Evolutionary conservation across 495 filamentous ascomycete genomes (phyloP).

Genomic region (Aspergillus mulundensis): DNA sequence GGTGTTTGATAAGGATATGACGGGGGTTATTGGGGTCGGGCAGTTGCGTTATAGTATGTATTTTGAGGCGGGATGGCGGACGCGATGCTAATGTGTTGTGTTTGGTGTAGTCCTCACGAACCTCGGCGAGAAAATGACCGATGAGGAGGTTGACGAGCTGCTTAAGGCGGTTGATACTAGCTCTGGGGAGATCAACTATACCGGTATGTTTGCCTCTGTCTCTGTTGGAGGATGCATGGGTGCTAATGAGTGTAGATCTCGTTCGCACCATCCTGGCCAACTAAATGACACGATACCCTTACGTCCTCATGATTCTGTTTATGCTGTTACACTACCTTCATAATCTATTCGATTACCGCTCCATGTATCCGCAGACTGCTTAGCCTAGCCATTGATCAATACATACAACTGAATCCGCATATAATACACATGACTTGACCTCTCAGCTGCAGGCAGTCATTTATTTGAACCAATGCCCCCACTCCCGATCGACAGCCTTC

Average conservation of each 20-base stretch:
- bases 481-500: constrained; percentile 27
- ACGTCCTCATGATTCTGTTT: constrained; percentile 16
- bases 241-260: constrained; percentile 56
- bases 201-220: constrained; percentile 51
- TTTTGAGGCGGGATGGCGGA: too few relatives aligned
- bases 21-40: constrained; percentile 93
- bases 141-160: constrained; percentile 97
- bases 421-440: background rate
- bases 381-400: background rate
- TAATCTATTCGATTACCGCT: constrained; percentile 6
- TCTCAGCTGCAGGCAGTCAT: background rate
- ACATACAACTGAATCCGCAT: background rate
- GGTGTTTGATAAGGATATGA: constrained; percentile 99
- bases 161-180: constrained; percentile 94
- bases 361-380: constrained; percentile 1
- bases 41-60: constrained; percentile 82
- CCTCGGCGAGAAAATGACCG: constrained; percentile 96
- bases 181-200: constrained; percentile 95
- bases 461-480: constrained; percentile 25
- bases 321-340: constrained; percentile 4
- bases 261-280: constrained; percentile 94
- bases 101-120: constrained; percentile 75
- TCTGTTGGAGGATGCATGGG: too few relatives aligned
- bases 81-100: background rate
- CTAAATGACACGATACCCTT: constrained; percentile 45